Evolutionary conservation across 352 stramenopile genomes (phyloP).

Genomic region (Phytophthora fragariae): DNA sequence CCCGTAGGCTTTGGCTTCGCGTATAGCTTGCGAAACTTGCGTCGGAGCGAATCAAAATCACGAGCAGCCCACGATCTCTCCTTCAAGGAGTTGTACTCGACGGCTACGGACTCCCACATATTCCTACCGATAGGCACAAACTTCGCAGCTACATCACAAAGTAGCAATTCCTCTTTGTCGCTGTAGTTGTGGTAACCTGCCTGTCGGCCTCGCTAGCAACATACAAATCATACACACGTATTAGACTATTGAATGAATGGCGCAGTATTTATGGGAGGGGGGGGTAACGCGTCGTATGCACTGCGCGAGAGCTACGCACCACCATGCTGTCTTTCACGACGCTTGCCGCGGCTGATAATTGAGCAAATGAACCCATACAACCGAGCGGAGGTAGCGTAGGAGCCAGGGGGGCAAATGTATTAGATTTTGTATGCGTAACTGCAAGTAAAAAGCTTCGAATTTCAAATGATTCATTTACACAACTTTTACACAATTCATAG

Average conservation of each 20-base stretch:
- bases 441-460: not conserved
- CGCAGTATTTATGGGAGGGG: no score
- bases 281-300: no score
- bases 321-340: no score
- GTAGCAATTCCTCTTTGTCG: not conserved
- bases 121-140: not conserved
- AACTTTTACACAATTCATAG: not conserved
- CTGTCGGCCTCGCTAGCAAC: no score
- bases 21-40: not conserved
- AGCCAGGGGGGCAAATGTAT: no score
- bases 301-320: no score
- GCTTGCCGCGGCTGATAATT: no score
- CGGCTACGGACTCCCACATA: not conserved
- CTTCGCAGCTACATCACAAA: not conserved
- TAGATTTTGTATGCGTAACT: not conserved
- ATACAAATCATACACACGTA: no score
- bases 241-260: no score
- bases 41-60: no score
- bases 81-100: not conserved
- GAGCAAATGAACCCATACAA: no score
- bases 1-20: not conserved
- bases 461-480: not conserved
- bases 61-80: not conserved
- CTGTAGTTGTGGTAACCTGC: not conserved
- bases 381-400: no score